Conservation (phyloP, 2,329 filamentous ascomycete genomes). For the Tothia fuscella region DNA sequence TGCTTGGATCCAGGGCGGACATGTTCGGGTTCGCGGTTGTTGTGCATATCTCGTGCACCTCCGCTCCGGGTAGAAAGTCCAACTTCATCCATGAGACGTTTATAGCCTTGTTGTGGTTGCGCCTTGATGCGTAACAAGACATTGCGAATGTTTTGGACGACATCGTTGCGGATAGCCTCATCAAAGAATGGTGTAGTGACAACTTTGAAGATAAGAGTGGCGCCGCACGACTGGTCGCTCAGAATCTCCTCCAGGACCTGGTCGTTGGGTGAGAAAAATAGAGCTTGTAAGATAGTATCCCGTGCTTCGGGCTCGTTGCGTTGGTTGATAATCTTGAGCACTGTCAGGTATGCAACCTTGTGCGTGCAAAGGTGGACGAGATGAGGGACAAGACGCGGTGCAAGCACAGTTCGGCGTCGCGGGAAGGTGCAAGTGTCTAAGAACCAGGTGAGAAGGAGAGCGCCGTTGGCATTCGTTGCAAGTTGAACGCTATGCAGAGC, state of each 20-base stretch:
- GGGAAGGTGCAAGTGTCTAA: slow-evolving; percentile 96
- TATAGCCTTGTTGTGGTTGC: slow-evolving; percentile 90
- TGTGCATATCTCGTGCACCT: slow-evolving; percentile 16
- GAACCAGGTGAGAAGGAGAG: slow-evolving; percentile 91
- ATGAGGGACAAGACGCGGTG: slow-evolving; percentile 82
- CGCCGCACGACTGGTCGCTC: slow-evolving; percentile 80
- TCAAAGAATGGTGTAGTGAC: slow-evolving; percentile 96
- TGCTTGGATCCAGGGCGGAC: slow-evolving; percentile 23
- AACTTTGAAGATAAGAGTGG: slow-evolving; percentile 96
- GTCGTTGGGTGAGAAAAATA: slow-evolving; percentile 86
- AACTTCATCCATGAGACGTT: slow-evolving; percentile 97
- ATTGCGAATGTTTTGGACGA: slow-evolving; percentile 83
- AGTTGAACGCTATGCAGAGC: slow-evolving; percentile 94
- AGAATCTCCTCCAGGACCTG: slow-evolving; percentile 82
- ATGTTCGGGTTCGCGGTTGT: slow-evolving; percentile 10
- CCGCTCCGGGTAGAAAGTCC: slow-evolving; percentile 56
- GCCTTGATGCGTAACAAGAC: slow-evolving; percentile 85
- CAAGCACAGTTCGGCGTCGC: slow-evolving; percentile 77
- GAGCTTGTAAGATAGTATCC: slow-evolving; percentile 74
- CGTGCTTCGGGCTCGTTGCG: slow-evolving; percentile 87
- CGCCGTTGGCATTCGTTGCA: slow-evolving; percentile 91
- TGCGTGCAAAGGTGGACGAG: slow-evolving; percentile 94
- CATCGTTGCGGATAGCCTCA: slow-evolving; percentile 74
- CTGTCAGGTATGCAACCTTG: slow-evolving; percentile 94
- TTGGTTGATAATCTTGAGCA: slow-evolving; percentile 97